Percentiles rank a stretch among this genome's conserved stretches.
phyloP scores from a whole-genome alignment of 1,139 yeast genomes.

The Taphrina populina region DNA sequence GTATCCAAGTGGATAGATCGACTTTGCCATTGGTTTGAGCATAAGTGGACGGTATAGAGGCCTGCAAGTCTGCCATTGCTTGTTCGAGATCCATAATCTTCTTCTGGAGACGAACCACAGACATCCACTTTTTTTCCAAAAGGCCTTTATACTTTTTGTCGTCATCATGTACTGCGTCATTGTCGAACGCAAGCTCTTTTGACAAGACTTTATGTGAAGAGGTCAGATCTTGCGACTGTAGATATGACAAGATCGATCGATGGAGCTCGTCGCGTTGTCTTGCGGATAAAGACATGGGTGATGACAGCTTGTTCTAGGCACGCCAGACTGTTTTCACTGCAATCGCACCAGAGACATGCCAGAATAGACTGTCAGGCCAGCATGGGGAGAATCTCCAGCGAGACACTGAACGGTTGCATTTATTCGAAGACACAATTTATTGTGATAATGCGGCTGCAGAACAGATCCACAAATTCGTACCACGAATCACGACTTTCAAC shows the following conservation, averaged over 20 bases:
- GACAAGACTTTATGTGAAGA: conserved; percentile 10
- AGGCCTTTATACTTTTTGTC: conserved; percentile 41
- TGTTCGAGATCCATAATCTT: conserved; percentile 48
- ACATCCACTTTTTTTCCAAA: conserved; percentile 84
- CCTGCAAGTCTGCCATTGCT: conserved; percentile 19
- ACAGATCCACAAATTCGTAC: no score
- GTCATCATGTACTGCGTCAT: neutral
- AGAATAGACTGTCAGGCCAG: no score
- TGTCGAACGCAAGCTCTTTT: conserved; percentile 18
- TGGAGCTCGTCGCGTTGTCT: conserved; percentile 30
- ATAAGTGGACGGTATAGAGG: conserved; percentile 31
- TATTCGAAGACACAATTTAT: no score
- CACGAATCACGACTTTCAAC: no score
- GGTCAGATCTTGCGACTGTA: conserved; percentile 14
- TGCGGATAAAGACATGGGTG: conserved; percentile 23
- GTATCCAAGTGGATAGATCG: conserved; percentile 61
- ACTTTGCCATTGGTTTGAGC: conserved; percentile 38
- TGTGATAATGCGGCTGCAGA: no score
- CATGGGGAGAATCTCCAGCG: no score
- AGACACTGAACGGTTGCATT: no score
- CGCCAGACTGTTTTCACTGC: no score
- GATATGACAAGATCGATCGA: conserved; percentile 19
- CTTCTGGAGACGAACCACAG: conserved; percentile 76
- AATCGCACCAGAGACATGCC: no score
- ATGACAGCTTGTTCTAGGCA: no score